Evolutionary conservation across 2,329 filamentous ascomycete genomes (phyloP), one percentile per base, ranked within the genome.

Genomic region (Hypoxylon sp.): DNA sequence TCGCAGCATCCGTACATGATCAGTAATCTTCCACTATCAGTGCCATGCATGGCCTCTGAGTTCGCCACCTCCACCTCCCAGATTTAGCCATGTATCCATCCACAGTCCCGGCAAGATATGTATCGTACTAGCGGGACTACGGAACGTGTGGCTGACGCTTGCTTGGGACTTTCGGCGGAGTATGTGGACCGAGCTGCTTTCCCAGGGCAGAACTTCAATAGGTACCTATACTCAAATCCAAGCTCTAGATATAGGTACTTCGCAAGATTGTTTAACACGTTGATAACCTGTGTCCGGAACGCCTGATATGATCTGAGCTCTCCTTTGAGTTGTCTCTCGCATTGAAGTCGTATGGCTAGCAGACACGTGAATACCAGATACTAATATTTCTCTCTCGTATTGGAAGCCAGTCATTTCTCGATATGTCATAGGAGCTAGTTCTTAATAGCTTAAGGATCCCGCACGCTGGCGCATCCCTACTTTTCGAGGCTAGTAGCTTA

Each of bases 321-420:
- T 14, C 54, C 54, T 43, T 63, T 63, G 59, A 48, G 32, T 57
- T 46, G 30, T 57, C 52, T 12, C 19, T 52, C 6, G 54, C 39
- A 14, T 47, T 23, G n/a, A 56, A 67, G 11, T 30, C 29, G n/a
- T 62, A 58, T 23, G 29, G 34, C 9, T 23, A 29, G 34, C 9
- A 66, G 51, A 43, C 45, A 63, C 12, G 37, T 59, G n/a, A 66
- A 41, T 16, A 62, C 58, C 12, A 62, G 47, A 1, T 34, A 27
- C 30, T 59, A 43, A 27, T 66, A 66, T 16, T 55, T 55, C 29
- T 62, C 63, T 51, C 63, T 50, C 48, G 55, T 66, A 48, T 66
- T 62, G n/a, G 54, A 56, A 14, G 50, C 45, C 11, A 52, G 16
- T n/a, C 58, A 48, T 39, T 59, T 59, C 37, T 62, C 59, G 16